phyloP scores from a whole-genome alignment of 192 early-diverging fungal genomes.

The Coemansia sp. region DNA sequence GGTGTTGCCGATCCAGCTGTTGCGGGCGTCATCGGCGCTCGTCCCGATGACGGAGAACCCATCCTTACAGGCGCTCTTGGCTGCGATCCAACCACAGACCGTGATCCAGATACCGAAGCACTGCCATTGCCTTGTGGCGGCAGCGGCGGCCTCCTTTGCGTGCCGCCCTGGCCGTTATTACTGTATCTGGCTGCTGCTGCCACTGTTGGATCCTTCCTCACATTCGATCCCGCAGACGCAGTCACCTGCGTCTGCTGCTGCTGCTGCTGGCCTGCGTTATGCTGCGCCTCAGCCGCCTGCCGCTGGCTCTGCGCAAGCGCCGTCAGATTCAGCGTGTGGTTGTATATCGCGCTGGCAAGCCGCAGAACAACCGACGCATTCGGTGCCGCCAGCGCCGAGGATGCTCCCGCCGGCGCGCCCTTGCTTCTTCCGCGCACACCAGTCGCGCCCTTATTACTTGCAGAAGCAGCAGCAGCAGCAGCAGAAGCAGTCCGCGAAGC shows the following conservation, averaged over 20 bases:
- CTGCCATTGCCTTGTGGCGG: background rate
- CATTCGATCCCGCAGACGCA: background rate
- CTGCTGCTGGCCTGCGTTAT: background rate
- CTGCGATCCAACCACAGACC: background rate
- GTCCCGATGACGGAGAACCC: background rate
- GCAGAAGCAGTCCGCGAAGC: background rate
- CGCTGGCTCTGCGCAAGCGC: slow-evolving; percentile 28
- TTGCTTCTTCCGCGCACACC: slow-evolving; percentile 9
- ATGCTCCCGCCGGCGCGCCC: background rate
- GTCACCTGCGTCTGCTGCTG: background rate
- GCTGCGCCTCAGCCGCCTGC: slow-evolving; percentile 7
- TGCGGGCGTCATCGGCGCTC: background rate
- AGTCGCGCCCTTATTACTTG: background rate
- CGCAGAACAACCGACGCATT: slow-evolving; percentile 48
- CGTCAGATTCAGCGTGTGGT: slow-evolving; percentile 46
- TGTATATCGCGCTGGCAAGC: slow-evolving; percentile 52
- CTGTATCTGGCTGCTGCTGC: background rate
- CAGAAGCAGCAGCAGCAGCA: background rate
- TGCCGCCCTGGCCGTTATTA: background rate
- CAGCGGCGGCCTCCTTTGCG: background rate
- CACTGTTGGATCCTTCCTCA: background rate
- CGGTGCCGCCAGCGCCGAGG: slow-evolving; percentile 2
- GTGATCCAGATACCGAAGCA: background rate
- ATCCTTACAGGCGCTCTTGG: background rate
- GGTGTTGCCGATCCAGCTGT: background rate